These are phyloP conservation scores for Durusdinium trenchii DNA, from an alignment of 73 alveolate genomes.

Conservation along the genomic window DNA sequence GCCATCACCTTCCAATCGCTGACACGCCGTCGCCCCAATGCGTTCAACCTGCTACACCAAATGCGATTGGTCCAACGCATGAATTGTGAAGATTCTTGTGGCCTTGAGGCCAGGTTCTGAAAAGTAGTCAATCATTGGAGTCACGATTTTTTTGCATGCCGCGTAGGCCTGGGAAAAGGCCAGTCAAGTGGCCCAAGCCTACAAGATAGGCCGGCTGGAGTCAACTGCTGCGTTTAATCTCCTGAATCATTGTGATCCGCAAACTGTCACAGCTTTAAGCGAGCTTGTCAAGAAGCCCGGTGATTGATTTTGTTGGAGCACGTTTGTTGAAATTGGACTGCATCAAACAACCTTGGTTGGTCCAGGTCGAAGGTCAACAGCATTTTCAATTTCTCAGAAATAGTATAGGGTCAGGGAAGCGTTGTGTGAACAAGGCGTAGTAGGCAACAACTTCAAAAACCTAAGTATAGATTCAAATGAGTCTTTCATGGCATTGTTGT, in stretches of 20 bases:
- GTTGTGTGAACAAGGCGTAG: not conserved
- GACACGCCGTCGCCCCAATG: not conserved
- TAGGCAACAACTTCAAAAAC: no score
- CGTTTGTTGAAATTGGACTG: no score
- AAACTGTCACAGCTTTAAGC: not conserved
- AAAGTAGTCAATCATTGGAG: not conserved
- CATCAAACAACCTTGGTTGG: no score
- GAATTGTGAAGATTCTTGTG: not conserved
- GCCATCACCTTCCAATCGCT: not conserved
- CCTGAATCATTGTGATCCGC: not conserved
- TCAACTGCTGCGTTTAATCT: not conserved
- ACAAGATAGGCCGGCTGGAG: not conserved
- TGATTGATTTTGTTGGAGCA: not conserved
- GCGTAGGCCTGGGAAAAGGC: not conserved
- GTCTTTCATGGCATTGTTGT: no score
- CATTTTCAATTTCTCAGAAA: not conserved
- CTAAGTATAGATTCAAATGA: no score
- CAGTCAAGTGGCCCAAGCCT: not conserved
- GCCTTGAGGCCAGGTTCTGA: not conserved
- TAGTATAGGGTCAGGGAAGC: not conserved
- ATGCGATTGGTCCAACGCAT: not conserved
- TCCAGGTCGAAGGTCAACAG: not conserved
- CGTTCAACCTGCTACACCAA: not conserved
- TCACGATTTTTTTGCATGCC: not conserved
- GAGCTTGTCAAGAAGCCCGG: not conserved